Evolutionary conservation across 164 flowering plant species (phyloP).

Genomic region (Aristolochia contorta): DNA sequence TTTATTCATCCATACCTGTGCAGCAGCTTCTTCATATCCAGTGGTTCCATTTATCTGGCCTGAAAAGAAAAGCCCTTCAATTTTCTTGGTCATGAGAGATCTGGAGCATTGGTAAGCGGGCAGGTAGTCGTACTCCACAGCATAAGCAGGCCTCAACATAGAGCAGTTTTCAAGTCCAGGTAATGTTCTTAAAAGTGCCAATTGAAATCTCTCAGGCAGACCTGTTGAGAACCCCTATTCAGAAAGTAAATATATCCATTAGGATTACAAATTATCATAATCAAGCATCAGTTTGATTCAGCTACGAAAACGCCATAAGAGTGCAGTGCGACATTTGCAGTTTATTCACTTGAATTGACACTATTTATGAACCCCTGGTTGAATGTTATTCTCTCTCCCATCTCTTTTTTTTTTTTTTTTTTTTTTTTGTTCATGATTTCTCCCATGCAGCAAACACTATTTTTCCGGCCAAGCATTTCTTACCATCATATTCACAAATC

Average conservation of each 20-base stretch:
- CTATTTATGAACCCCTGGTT: no score
- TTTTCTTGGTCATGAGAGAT: slow-evolving; percentile 86
- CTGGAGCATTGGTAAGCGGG: slow-evolving; percentile 93
- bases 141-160: slow-evolving; percentile 98
- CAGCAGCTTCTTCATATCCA: slow-evolving; percentile 98
- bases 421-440: no score
- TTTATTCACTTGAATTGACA: no score
- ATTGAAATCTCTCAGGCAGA: slow-evolving; percentile 85
- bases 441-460: no score
- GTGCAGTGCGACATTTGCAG: no score
- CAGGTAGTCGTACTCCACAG: slow-evolving; percentile 92
- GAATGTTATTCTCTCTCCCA: no score
- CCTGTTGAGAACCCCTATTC: slow-evolving; percentile 95
- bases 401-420: no score
- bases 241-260: slow-evolving; percentile 10
- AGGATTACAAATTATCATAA: not conserved
- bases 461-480: no score
- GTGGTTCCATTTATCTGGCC: slow-evolving; percentile 99
- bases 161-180: slow-evolving; percentile 97
- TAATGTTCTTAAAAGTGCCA: slow-evolving; percentile 80
- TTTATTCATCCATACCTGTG: slow-evolving; percentile 49
- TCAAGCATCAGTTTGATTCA: not conserved
- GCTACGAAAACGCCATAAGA: no score
- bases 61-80: slow-evolving; percentile 91
- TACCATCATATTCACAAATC: no score